Evolutionary conservation across 225 moss, liverwort and hornwort species (phyloP).

Genomic region (Marchantia paleacea): DNA sequence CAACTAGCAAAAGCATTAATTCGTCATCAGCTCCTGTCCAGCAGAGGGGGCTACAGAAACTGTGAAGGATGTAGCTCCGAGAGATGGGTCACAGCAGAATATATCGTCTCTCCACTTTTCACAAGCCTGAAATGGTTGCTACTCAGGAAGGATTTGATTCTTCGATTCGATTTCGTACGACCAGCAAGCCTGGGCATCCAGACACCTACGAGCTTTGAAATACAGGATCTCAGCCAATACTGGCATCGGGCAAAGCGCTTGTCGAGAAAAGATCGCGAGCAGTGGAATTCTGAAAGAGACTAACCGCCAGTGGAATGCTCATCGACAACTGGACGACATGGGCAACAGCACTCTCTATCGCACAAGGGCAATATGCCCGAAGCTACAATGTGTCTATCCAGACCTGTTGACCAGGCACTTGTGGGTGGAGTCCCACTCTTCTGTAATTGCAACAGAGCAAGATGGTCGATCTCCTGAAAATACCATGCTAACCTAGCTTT

Average conservation of each 20-base stretch:
- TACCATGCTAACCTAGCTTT: constrained; percentile 1
- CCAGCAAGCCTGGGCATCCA: neutral
- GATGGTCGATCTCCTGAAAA: neutral
- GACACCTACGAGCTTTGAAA: neutral
- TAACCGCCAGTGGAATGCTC: neutral
- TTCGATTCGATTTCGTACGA: neutral
- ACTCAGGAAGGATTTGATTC: neutral
- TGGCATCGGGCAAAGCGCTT: neutral
- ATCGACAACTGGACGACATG: neutral
- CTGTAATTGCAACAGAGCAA: neutral
- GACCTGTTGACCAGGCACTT: neutral
- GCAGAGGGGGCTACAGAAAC: no score
- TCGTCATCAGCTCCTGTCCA: no score
- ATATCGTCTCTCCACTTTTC: neutral
- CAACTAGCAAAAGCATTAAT: no score
- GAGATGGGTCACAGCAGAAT: neutral
- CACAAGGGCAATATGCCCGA: neutral
- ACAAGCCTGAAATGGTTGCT: neutral
- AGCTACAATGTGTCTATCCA: neutral
- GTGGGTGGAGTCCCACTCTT: neutral
- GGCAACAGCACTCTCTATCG: neutral
- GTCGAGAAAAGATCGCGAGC: neutral
- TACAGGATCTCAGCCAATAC: neutral
- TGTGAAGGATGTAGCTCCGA: no score
- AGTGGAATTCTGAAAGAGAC: neutral